Evolutionary conservation across 108 stramenopile species (phyloP).

Genomic region (Poteriospumella lacustris): DNA sequence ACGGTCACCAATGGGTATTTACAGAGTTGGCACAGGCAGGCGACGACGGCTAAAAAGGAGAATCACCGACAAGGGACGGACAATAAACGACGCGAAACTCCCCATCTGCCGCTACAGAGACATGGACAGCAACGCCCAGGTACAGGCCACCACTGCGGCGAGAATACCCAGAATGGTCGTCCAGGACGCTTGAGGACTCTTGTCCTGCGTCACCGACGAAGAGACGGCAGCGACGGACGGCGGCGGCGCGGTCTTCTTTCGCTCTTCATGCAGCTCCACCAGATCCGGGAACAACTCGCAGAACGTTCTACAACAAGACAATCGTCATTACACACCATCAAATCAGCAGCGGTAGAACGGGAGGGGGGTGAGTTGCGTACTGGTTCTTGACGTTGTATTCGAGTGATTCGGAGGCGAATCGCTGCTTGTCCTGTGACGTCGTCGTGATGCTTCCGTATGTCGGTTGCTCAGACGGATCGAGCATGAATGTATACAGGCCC

Average conservation of each 20-base stretch:
- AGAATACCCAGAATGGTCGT: not conserved
- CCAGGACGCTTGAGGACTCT: not conserved
- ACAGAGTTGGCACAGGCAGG: no score
- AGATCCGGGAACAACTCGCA: slow-evolving; percentile 48
- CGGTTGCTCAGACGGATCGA: slow-evolving; percentile 71
- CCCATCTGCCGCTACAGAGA: no score
- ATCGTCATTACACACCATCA: not conserved
- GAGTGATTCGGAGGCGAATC: slow-evolving; percentile 69
- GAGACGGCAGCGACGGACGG: not conserved
- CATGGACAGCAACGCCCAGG: not conserved
- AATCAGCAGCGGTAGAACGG: not conserved
- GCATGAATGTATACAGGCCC: slow-evolving; percentile 91
- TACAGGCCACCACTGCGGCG: not conserved
- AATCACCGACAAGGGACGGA: no score
- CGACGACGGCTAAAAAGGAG: no score
- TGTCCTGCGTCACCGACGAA: not conserved
- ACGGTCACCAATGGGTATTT: no score
- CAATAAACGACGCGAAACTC: no score
- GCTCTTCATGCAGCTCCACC: slow-evolving; percentile 47
- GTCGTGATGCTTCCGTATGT: slow-evolving; percentile 82
- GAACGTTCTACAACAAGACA: slow-evolving; percentile 26
- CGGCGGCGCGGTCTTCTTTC: not conserved
- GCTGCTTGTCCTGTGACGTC: slow-evolving; percentile 60
- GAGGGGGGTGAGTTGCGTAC: not conserved
- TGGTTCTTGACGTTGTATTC: slow-evolving; percentile 55